Conservation (phyloP, 768 basidiomycete genomes). For the Psilocybe subaeruginosa region DNA sequence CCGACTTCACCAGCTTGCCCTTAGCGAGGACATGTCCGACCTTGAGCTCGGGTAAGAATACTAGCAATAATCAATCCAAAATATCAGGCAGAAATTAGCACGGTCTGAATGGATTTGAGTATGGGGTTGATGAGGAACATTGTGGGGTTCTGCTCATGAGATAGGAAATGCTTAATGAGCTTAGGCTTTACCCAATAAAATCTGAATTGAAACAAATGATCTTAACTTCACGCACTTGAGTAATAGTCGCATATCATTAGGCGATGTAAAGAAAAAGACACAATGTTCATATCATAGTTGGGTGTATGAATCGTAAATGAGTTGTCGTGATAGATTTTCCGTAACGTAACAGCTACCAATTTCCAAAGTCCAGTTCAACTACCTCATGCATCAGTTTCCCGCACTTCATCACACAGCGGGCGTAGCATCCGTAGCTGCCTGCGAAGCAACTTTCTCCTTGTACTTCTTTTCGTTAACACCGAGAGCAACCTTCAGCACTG, state of each 20-base stretch:
- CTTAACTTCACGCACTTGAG: too few relatives aligned
- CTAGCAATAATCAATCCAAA: constrained; percentile 52
- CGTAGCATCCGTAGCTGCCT: background rate
- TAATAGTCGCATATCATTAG: too few relatives aligned
- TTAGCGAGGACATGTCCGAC: constrained; percentile 58
- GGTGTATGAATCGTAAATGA: background rate
- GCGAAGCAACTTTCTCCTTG: constrained; percentile 17
- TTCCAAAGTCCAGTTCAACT: background rate
- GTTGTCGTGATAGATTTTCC: background rate
- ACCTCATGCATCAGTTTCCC: background rate
- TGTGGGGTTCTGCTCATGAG: background rate
- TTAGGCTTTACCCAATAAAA: background rate
- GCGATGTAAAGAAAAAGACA: too few relatives aligned
- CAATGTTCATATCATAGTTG: too few relatives aligned
- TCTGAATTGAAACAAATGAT: background rate
- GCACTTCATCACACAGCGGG: background rate
- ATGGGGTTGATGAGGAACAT: constrained; percentile 37
- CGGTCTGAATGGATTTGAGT: constrained; percentile 26
- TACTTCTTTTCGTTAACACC: constrained; percentile 41
- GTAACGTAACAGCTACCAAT: too few relatives aligned
- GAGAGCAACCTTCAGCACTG: constrained; percentile 43
- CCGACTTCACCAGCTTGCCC: constrained; percentile 50
- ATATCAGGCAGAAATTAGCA: constrained; percentile 55
- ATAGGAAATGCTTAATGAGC: background rate
- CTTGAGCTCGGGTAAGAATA: constrained; percentile 49